Evolutionary conservation across 805 yeast genomes (phyloP).

Genomic region (Suhomyces xylopsoci): DNA sequence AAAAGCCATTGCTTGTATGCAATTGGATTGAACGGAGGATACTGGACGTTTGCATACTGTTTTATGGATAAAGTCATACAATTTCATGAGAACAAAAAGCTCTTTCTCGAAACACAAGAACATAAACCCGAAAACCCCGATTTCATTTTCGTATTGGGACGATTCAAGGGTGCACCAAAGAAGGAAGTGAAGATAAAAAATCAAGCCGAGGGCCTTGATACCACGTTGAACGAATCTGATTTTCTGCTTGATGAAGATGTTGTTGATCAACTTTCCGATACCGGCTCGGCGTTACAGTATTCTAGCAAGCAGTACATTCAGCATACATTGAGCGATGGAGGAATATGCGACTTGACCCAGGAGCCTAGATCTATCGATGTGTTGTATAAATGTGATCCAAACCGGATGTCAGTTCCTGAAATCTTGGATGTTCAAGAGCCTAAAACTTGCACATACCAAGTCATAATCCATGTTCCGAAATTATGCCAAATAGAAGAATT

Average conservation of each 20-base stretch:
- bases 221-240: slow-evolving; percentile 17
- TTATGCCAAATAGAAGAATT: slow-evolving; percentile 45
- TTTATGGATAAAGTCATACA: slow-evolving; percentile 48
- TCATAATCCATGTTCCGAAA: slow-evolving; percentile 48
- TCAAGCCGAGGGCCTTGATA: slow-evolving; percentile 17
- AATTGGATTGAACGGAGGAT: slow-evolving; percentile 33
- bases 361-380: slow-evolving; percentile 52
- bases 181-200: slow-evolving; percentile 15
- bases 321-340: slow-evolving; percentile 46
- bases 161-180: slow-evolving; percentile 26
- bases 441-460: slow-evolving; percentile 55
- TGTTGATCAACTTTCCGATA: slow-evolving; percentile 18
- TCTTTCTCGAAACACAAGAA: slow-evolving; percentile 20
- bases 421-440: slow-evolving; percentile 48
- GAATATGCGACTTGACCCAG: slow-evolving; percentile 57
- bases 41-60: slow-evolving; percentile 55
- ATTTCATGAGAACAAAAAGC: slow-evolving; percentile 37
- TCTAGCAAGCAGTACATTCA: slow-evolving; percentile 30
- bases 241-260: slow-evolving; percentile 29
- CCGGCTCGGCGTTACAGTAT: slow-evolving; percentile 14
- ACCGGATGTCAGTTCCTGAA: slow-evolving; percentile 42
- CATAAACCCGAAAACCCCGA: slow-evolving; percentile 33
- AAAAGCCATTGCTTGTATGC: slow-evolving; percentile 22
- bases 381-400: slow-evolving; percentile 53
- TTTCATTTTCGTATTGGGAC: slow-evolving; percentile 34